Conservation (phyloP, 129 eudicot species). For the sunflower (Helianthus annuus) region DNA sequence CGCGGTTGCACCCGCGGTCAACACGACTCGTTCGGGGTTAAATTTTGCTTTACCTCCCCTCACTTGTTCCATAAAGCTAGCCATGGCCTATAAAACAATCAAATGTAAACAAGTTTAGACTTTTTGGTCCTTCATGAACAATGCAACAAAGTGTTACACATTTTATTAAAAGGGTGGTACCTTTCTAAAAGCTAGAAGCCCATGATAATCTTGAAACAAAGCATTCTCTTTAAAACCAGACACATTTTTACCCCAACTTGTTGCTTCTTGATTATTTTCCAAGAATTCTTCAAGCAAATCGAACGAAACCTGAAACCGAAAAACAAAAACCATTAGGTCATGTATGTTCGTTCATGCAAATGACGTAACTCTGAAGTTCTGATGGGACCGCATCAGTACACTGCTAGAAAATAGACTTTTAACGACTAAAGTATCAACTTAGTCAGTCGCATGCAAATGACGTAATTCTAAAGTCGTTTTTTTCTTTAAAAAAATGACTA, state of each 20-base stretch:
- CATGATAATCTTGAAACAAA: conserved; percentile 96
- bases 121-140: conserved; percentile 10
- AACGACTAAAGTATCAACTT: too few species aligned
- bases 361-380: background rate
- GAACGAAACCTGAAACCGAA: conserved; percentile 67
- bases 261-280: conserved; percentile 56
- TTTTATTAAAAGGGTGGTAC: conserved; percentile 34
- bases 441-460: too few species aligned
- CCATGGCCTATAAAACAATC: conserved; percentile 68
- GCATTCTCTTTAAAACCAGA: conserved; percentile 91
- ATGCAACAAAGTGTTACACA: conserved; percentile 2
- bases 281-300: conserved; percentile 89
- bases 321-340: background rate
- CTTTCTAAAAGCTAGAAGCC: conserved; percentile 83
- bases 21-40: conserved; percentile 72
- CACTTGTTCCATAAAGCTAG: conserved; percentile 95
- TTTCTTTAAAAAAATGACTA: too few species aligned
- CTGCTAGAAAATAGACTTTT: too few species aligned
- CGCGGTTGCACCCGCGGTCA: conserved; percentile 98
- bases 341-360: conserved; percentile 1
- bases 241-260: conserved; percentile 48
- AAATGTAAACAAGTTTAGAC: conserved; percentile 19
- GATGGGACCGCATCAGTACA: too few species aligned
- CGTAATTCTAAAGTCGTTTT: too few species aligned
- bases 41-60: conserved; percentile 92